Evolutionary conservation across 441 rosid genomes (phyloP), one percentile per base, ranked within the genome.

Genomic region (Croton setiger): DNA sequence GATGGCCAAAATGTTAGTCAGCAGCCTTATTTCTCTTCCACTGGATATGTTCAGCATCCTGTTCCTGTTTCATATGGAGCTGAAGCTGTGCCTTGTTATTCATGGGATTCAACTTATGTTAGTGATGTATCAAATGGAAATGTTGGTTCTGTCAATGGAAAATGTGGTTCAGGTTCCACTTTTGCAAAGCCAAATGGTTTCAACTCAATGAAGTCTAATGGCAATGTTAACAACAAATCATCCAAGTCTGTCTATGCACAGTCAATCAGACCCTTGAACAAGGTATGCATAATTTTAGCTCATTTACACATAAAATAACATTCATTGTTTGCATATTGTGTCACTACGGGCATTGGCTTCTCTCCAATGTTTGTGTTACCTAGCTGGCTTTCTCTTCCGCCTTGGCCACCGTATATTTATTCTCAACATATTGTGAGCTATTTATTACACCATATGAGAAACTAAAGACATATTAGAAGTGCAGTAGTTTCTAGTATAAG

Each of bases 11-110:
- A 67, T 67, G 72, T 75, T 71, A 77, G 80, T 60, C 87, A 83
- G 64, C 86, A 81, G 18, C 80, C 81, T 21, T 84, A 81, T 70
- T 79, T 47, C 71, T 66, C 85, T 58, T 60, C 80, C 47, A 58
- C 85, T 23, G 90, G 90, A 63, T 86, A 80, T 76, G 36, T 70
- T 36, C 86, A 81, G 55, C 79, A 74, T 64, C 82, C 83, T 41
- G 80, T 79, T 73, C 82, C 83, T 41, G 80, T 79, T 73, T 77
- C 94, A n/a, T 82, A 81, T 83, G 84, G 79, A 63, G 73, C 79
- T 18, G 80, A 81, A 68, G 75, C 81, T 48, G 36, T 75, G 64
- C 80, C 84, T 59, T 80, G 78, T 75, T 82, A 82, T 78, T 62
- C 86, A 37, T 81, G 84, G 86, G 83, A 82, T 72, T 71, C 87